Evolutionary conservation across 2,329 filamentous ascomycete species (phyloP).

Genomic region (Waltergamsia citrina): DNA sequence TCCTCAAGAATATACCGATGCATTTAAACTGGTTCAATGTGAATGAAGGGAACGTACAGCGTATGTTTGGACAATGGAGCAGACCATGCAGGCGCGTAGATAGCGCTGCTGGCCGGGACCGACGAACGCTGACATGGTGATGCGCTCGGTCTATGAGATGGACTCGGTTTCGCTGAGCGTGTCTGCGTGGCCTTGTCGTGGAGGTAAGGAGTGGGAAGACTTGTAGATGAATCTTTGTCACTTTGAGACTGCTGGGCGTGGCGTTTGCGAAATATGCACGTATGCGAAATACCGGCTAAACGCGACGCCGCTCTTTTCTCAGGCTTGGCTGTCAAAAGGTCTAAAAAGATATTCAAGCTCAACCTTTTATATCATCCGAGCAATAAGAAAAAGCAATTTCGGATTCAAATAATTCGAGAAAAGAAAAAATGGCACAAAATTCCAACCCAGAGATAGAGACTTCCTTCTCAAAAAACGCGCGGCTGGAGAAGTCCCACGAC

Average conservation of each 20-base stretch:
- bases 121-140: constrained; percentile 31
- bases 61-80: constrained; percentile 83
- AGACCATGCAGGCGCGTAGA: constrained; percentile 96
- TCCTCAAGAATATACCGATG: no score
- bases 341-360: no score
- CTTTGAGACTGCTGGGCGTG: no score
- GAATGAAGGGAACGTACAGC: constrained; percentile 38
- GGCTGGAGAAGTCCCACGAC: constrained; percentile 32
- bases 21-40: neutral
- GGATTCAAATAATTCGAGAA: constrained; percentile 8
- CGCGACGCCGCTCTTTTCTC: neutral
- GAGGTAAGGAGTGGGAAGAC: neutral
- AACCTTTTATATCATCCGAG: neutral
- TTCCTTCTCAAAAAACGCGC: constrained; percentile 2
- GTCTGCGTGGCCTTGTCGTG: neutral
- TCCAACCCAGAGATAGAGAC: constrained; percentile 5
- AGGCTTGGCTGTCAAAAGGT: no score
- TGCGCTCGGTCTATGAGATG: neutral
- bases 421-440: constrained; percentile 12
- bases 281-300: neutral
- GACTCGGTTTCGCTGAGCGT: neutral
- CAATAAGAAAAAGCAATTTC: neutral
- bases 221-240: no score
- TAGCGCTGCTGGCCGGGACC: constrained; percentile 69
- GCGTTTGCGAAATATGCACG: neutral